Base-by-base conservation (phyloP, 257 asterid species). In the Solanum virginianum region DNA sequence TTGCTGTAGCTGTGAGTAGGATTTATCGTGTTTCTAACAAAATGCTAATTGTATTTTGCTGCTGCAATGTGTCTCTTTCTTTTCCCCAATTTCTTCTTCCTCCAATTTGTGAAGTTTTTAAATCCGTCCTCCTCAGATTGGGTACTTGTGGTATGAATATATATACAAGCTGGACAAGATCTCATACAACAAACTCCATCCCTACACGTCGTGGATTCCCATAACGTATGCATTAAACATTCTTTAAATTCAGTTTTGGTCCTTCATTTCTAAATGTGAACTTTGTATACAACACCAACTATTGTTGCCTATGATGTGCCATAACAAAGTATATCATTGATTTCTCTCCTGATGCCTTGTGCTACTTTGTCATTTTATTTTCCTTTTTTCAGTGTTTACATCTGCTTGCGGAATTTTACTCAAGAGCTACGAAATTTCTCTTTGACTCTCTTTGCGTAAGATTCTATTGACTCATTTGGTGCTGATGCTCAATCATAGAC, bases 201-300 rank as follows among this genome's bases (percentile, higher is more conserved):
- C 99, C 2, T 96, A 96, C 93, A 96, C 99, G 5, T 96, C 99
- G 69, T 96, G 99, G 99, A 95, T 96, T 80, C 99, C 99, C 63
- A 96, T 96, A 86, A 94, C 97, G 99, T 96, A 70, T 39, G 97
- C 90, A 85, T 60, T 77, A 10, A 17, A 26, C 12, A 29, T 53
- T 5, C 84, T 85, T 68, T n/a, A 72, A 20, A 32, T 69, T 83
- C 68, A 68, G 51, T 20, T 18, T 66, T 1, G 51, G 15, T 65
- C 29, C 29, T 53, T 26, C 47, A 54, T 79, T 79, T 79, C 29
- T 5, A 8, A 26, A 79, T 17, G 49, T 79, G 66, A 53, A 54
- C 83, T 29, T 32, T 53, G 66, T 79, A 79, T 29, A 79, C 49
- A 10, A 10, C 49, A 79, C 49, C 17, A 17, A 10, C 22, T 22